Percentiles rank a stretch among this genome's conserved stretches.
These are phyloP conservation scores for Calophaca sinica DNA, from an alignment of 306 rosid genomes.

Conservation along the genomic window DNA sequence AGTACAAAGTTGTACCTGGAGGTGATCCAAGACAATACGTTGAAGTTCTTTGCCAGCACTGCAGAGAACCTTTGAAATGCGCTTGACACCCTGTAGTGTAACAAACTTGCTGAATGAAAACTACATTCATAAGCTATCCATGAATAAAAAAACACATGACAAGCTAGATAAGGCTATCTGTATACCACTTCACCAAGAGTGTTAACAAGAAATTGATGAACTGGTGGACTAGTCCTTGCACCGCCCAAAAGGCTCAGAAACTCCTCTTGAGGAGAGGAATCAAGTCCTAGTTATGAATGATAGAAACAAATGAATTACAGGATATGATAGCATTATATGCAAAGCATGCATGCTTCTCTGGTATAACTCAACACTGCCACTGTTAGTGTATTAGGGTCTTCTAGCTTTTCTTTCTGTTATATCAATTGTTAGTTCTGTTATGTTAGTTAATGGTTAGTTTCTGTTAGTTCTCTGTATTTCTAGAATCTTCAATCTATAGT, in stretches of 20 bases:
- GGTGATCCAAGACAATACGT: slow-evolving; percentile 85
- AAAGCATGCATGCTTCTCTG: slow-evolving; percentile 1
- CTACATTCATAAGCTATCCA: slow-evolving; percentile 26
- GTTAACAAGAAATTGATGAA: slow-evolving; percentile 93
- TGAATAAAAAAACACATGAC: slow-evolving; percentile 38
- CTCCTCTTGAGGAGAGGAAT: slow-evolving; percentile 91
- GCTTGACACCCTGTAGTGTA: slow-evolving; percentile 81
- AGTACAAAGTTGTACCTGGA: slow-evolving; percentile 71
- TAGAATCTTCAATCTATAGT: neutral
- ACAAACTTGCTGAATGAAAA: slow-evolving; percentile 50
- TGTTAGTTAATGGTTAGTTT: neutral
- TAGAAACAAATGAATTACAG: slow-evolving; percentile 40
- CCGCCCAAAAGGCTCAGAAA: slow-evolving; percentile 94
- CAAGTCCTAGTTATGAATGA: slow-evolving; percentile 66
- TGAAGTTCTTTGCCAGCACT: slow-evolving; percentile 97
- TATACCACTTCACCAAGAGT: slow-evolving; percentile 93
- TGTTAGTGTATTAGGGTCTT: neutral
- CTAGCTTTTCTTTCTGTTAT: neutral
- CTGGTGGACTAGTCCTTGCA: slow-evolving; percentile 93
- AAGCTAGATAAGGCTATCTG: slow-evolving; percentile 34
- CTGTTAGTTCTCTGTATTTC: slow-evolving; percentile 1
- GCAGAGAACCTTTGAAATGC: slow-evolving; percentile 81
- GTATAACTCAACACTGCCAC: neutral
- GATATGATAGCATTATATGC: neutral
- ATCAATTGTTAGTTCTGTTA: neutral